phyloP scores from a whole-genome alignment of 805 yeast species.

The Nakazawaea ishiwadae region DNA sequence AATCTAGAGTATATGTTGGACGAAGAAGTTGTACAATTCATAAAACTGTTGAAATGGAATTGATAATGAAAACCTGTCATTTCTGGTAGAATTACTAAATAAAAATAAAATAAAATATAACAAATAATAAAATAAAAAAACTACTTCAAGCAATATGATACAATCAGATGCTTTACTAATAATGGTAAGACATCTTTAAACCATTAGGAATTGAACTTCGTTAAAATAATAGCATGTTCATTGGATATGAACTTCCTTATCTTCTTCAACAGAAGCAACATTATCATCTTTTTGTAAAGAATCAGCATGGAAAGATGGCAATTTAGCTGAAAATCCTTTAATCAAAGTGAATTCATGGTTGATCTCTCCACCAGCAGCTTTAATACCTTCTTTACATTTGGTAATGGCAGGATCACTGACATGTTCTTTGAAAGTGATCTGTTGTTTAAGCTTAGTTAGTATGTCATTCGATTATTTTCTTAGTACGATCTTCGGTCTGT shows the following conservation, averaged over 20 bases:
- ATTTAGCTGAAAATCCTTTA: constrained; percentile 59
- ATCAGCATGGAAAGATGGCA: constrained; percentile 49
- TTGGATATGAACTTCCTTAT: constrained; percentile 51
- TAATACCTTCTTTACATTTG: constrained; percentile 42
- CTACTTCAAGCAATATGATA: too few species aligned
- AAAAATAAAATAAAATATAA: background rate
- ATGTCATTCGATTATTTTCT: too few species aligned
- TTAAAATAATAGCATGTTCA: too few species aligned
- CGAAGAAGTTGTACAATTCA: constrained; percentile 13
- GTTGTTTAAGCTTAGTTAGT: background rate
- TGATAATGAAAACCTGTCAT: background rate
- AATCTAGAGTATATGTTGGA: constrained; percentile 28
- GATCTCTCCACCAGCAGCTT: constrained; percentile 55
- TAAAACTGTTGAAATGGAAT: constrained; percentile 9
- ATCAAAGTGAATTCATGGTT: constrained; percentile 58
- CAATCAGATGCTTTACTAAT: too few species aligned
- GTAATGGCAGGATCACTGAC: constrained; percentile 27
- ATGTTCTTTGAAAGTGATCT: constrained; percentile 35
- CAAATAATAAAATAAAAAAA: background rate
- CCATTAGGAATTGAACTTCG: too few species aligned
- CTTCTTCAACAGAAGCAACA: constrained; percentile 62
- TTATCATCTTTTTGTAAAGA: constrained; percentile 43
- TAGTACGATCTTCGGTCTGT: too few species aligned
- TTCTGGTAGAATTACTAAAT: background rate
- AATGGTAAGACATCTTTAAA: too few species aligned